phyloP scores from a whole-genome alignment of 805 yeast genomes.

The Dipodascus geniculatus region DNA sequence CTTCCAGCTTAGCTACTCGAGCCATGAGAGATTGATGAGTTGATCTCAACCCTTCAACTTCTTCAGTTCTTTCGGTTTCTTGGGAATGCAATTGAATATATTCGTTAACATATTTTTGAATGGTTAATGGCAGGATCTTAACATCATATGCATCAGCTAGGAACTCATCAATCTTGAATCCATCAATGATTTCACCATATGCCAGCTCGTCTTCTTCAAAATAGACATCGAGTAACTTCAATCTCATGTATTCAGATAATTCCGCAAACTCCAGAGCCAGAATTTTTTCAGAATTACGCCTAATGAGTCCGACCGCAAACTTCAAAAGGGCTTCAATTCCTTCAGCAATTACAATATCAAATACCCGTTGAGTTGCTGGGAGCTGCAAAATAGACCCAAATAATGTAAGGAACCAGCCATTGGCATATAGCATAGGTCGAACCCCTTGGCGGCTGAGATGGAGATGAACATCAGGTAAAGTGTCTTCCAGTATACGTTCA shows the following conservation, averaged over 20 bases:
- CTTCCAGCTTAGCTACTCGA: slow-evolving; percentile 63
- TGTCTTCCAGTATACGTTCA: slow-evolving; percentile 74
- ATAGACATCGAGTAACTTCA: slow-evolving; percentile 63
- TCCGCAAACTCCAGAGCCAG: slow-evolving; percentile 61
- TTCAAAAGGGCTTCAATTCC: slow-evolving; percentile 80
- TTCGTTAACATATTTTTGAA: slow-evolving; percentile 62
- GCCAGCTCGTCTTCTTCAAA: slow-evolving; percentile 14
- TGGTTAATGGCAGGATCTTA: slow-evolving; percentile 57
- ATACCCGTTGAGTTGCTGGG: slow-evolving; percentile 74
- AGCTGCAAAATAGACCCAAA: slow-evolving; percentile 93
- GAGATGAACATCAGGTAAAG: slow-evolving; percentile 54
- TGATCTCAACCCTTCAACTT: slow-evolving; percentile 44
- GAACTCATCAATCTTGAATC: slow-evolving; percentile 57
- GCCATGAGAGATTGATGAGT: slow-evolving; percentile 63
- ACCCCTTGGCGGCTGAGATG: slow-evolving; percentile 83
- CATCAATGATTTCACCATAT: background rate
- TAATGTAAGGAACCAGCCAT: slow-evolving; percentile 93
- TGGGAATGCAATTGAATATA: slow-evolving; percentile 57
- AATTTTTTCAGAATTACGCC: slow-evolving; percentile 49
- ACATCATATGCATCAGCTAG: slow-evolving; percentile 71
- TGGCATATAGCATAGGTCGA: slow-evolving; percentile 87
- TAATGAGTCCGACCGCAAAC: slow-evolving; percentile 72
- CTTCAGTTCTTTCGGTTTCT: slow-evolving; percentile 55
- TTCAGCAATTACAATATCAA: slow-evolving; percentile 80
- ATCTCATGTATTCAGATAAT: slow-evolving; percentile 65